A percentile compares a stretch with the other conserved stretches of the same genome.
phyloP scores from a whole-genome alignment of 495 filamentous ascomycete species.

The Penicillium bovifimosum region DNA sequence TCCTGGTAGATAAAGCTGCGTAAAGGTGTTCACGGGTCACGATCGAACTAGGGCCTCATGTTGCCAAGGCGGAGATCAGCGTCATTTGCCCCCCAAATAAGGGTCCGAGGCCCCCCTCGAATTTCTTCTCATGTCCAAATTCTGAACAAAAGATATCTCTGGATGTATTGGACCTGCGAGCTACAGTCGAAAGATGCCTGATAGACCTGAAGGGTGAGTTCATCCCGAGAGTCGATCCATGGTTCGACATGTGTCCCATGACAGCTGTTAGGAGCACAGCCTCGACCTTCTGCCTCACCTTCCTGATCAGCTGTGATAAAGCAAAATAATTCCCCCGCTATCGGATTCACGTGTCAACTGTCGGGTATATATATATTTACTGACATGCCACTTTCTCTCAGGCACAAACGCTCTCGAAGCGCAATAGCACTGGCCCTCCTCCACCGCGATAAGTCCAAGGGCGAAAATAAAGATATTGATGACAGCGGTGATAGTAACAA shows the following conservation, averaged over 20 bases:
- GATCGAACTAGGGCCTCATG: background rate
- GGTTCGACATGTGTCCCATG: conserved; percentile 7
- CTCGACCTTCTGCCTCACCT: background rate
- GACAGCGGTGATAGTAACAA: conserved; percentile 28
- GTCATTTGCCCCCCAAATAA: conserved; percentile 8
- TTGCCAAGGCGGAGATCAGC: conserved; percentile 12
- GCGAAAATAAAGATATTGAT: conserved; percentile 29
- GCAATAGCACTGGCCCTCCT: conserved; percentile 47
- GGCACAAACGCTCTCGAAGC: conserved; percentile 53
- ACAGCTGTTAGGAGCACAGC: background rate
- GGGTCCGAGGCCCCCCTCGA: conserved; percentile 1
- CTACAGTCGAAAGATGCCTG: conserved; percentile 17
- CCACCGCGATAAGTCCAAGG: conserved; percentile 45
- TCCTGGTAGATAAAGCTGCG: no score
- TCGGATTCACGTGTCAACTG: conserved; percentile 14
- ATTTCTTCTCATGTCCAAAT: background rate
- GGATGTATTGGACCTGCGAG: background rate
- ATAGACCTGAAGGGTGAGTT: conserved; percentile 28
- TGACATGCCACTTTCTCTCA: conserved; percentile 27
- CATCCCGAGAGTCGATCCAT: conserved; percentile 9
- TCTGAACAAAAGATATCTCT: background rate
- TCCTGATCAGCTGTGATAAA: no score
- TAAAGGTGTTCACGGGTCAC: background rate
- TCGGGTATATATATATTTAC: conserved; percentile 13
- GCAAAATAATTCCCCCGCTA: background rate